Evolutionary conservation across 495 filamentous ascomycete species (phyloP), one percentile per base, ranked within the genome.

Genomic region (Neurospora discreta): DNA sequence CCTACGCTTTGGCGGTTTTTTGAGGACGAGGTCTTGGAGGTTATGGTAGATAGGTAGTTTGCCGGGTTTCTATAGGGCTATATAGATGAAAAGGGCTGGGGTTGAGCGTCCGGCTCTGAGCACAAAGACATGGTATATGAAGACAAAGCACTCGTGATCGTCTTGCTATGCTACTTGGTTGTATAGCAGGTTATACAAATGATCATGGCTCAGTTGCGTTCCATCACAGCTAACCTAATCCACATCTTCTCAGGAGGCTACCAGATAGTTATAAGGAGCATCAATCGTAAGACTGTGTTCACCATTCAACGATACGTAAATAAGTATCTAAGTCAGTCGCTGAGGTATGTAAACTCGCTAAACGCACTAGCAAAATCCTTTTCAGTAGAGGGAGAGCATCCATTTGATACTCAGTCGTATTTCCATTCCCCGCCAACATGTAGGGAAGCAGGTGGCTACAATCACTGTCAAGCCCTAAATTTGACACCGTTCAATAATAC

Each of bases 1-100:
- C 83, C 30, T 85, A 85, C 73, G 78, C 80, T 60, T 65, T 85
- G 71, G 75, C 75, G 39, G 71, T 76, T 10, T 76, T 76, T 39
- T 76, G 36, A 71, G 23, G 42, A 30, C 30, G 39, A 9, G 3
- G 4, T 18, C 10, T 42, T 42, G 20, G 6, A 23, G 30, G 3
- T 3, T 65, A 9, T 8, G 23, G 26, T 33, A 26, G 26, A 36
- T 65, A 23, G n/a, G n/a, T n/a, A n/a, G n/a, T 16, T 18, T 13
- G 10, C 3, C 52, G 23, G 4, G 23, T 60, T 60, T 60, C 2
- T 30, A 30, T 13, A 8, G 46, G 46, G 23, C 16, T 60, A 11
- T 3, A n/a, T n/a, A n/a, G n/a, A n/a, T n/a, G n/a, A 23, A 23
- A n/a, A 23, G 42, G 18, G 18, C 20, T 13, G 10, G n/a, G 1